Conservation (phyloP, 2,329 filamentous ascomycete species). For the Purpureocillium lavendulum region DNA sequence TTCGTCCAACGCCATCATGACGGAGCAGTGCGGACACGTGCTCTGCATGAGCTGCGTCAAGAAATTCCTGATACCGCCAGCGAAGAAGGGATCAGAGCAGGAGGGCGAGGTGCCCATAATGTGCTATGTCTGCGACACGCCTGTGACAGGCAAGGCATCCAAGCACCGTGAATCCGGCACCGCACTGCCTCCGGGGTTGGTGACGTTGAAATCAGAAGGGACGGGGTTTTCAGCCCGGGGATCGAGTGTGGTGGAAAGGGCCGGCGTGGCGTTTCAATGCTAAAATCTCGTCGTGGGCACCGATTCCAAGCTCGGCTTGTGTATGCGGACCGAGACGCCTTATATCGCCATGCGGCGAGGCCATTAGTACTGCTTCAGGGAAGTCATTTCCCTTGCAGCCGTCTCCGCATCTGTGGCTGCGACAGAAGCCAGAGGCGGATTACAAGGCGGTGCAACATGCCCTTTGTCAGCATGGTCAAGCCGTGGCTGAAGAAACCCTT, state of each 20-base stretch:
- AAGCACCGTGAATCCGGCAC: constrained; percentile 38
- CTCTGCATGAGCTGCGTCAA: constrained; percentile 77
- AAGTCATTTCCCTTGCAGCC: constrained; percentile 6
- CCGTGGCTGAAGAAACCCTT: constrained; percentile 84
- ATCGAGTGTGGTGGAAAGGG: constrained; percentile 69
- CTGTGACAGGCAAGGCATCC: constrained; percentile 49
- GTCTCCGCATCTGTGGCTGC: constrained; percentile 16
- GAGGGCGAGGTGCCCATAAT: constrained; percentile 36
- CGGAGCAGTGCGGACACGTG: constrained; percentile 86
- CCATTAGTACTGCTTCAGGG: no score
- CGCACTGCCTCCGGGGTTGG: constrained; percentile 60
- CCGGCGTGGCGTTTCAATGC: constrained; percentile 76
- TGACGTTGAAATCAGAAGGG: constrained; percentile 76
- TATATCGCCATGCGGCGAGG: no score
- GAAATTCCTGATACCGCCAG: constrained; percentile 70
- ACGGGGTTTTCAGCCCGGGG: constrained; percentile 92
- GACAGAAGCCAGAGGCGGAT: constrained; percentile 61
- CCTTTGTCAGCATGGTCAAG: constrained; percentile 80
- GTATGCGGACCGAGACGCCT: no score
- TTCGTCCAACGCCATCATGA: constrained; percentile 70
- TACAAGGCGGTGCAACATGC: constrained; percentile 63
- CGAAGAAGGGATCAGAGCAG: constrained; percentile 26
- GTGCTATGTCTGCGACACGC: constrained; percentile 83
- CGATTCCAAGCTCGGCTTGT: no score
- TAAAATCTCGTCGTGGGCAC: no score